Conservation (phyloP, 2,329 filamentous ascomycete species). For the Cordyceps fumosorosea region DNA sequence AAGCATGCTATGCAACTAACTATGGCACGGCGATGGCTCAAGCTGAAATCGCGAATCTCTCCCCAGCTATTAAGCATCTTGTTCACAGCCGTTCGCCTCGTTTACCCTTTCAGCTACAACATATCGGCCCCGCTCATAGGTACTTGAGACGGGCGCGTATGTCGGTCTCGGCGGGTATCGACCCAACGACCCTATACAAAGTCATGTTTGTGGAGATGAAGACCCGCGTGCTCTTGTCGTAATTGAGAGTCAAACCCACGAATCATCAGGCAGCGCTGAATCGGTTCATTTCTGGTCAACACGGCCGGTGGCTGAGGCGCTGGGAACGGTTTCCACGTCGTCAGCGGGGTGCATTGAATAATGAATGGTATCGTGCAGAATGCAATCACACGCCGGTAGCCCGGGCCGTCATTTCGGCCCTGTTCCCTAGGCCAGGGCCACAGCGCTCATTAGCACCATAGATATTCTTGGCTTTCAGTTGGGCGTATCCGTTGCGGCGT, state of each 20-base stretch:
- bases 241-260: too few relatives aligned
- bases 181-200: neutral
- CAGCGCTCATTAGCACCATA: neutral
- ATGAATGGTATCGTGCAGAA: neutral
- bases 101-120: neutral
- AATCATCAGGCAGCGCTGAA: neutral
- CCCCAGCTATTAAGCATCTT: neutral
- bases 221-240: neutral
- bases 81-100: neutral
- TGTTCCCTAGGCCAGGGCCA: neutral
- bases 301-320: neutral
- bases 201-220: constrained; percentile 1
- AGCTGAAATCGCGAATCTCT: too few relatives aligned
- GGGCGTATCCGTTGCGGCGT: neutral
- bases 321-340: neutral
- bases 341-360: neutral
- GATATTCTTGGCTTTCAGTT: neutral
- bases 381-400: neutral
- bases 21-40: too few relatives aligned
- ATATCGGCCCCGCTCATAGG: neutral
- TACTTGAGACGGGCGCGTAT: neutral
- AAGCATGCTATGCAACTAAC: too few relatives aligned
- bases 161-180: constrained; percentile 6
- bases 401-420: neutral
- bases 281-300: neutral